phyloP scores from a whole-genome alignment of 192 early-diverging fungal genomes.

The Coemansia sp. region DNA sequence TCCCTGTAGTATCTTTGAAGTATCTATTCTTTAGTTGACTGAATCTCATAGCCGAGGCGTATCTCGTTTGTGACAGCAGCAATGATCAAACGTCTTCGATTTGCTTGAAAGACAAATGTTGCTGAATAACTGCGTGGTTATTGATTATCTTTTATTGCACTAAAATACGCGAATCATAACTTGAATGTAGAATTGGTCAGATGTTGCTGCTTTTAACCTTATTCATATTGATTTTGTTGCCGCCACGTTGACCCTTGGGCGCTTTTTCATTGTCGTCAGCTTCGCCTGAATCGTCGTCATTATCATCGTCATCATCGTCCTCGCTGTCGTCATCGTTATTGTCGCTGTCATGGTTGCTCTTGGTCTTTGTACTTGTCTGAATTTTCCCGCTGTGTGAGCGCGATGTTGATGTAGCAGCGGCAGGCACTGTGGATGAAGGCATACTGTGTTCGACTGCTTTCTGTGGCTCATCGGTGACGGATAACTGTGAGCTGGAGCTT shows the following conservation, averaged over 20 bases:
- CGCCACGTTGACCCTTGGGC: not conserved
- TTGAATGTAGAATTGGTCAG: not conserved
- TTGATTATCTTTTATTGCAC: too few species aligned
- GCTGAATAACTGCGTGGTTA: too few species aligned
- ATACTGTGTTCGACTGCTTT: not conserved
- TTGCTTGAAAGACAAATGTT: too few species aligned
- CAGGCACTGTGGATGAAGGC: too few species aligned
- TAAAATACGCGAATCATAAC: too few species aligned
- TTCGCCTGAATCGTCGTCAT: not conserved
- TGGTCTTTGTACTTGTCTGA: not conserved
- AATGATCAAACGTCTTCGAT: too few species aligned
- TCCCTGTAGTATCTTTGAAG: not conserved
- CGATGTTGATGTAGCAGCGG: too few species aligned
- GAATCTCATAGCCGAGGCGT: not conserved
- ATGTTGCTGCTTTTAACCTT: constrained; percentile 2
- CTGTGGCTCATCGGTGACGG: not conserved
- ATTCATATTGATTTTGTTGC: not conserved
- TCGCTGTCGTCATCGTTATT: constrained; percentile 20
- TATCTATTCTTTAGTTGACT: not conserved
- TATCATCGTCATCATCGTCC: constrained; percentile 10
- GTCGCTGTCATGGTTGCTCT: constrained; percentile 21
- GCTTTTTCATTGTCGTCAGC: too few species aligned
- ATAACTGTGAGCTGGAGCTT: not conserved
- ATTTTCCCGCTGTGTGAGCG: not conserved
- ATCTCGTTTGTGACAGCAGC: too few species aligned